These are phyloP conservation scores for Chondrus crispus DNA, from an alignment of 23 red algal genomes.

Conservation along the genomic window DNA sequence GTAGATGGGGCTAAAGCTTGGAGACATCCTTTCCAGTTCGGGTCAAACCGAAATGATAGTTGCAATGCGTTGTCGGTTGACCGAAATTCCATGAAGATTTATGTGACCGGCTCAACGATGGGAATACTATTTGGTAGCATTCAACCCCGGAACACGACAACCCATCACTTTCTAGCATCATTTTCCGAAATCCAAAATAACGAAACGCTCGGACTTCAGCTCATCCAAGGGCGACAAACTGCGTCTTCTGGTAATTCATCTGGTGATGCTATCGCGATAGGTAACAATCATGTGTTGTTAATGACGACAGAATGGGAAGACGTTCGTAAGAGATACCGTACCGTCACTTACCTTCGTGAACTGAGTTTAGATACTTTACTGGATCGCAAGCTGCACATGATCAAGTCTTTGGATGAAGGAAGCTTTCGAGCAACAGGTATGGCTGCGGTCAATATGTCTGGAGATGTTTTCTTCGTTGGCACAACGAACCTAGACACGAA, in stretches of 20 bases:
- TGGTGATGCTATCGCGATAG: not conserved
- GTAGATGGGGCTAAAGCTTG: constrained; percentile 40
- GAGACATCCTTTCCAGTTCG: constrained; percentile 59
- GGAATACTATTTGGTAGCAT: constrained; percentile 37
- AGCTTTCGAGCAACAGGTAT: constrained; percentile 39
- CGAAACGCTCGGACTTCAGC: not conserved
- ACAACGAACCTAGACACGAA: not conserved
- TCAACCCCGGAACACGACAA: not conserved
- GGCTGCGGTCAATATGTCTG: not conserved
- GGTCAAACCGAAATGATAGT: constrained; percentile 35
- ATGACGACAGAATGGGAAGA: constrained; percentile 18
- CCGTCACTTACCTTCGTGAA: constrained; percentile 31
- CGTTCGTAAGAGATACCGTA: too few species aligned
- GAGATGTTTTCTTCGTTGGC: constrained; percentile 38
- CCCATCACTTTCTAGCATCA: constrained; percentile 34
- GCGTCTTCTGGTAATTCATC: constrained; percentile 15
- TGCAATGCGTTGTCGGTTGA: constrained; percentile 56
- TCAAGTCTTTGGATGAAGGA: not conserved
- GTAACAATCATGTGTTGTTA: constrained; percentile 17
- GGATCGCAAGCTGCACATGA: constrained; percentile 17
- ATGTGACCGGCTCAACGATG: constrained; percentile 21
- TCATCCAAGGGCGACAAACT: constrained; percentile 26
- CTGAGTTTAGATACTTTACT: constrained; percentile 18
- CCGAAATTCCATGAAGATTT: not conserved
- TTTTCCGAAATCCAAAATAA: constrained; percentile 21